Base-by-base conservation (phyloP, 495 filamentous ascomycete species). In the Aspergillus affinis region DNA sequence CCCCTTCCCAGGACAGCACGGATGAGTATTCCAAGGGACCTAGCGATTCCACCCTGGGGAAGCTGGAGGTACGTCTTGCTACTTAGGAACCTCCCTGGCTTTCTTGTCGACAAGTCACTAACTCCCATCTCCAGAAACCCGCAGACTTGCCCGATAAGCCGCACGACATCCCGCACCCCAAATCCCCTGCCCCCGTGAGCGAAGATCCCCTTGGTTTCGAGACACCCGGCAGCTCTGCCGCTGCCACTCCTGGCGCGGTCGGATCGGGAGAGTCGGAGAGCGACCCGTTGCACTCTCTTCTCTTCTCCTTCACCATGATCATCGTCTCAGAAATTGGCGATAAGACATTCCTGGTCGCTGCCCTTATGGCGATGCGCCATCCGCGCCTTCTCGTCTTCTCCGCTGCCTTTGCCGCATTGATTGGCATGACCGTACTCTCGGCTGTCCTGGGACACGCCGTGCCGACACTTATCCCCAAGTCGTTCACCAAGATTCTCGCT, bases 341-440 rank as follows among this genome's bases (percentile, higher is more conserved):
- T 83, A 98, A 98, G 74, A 98, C 94, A 0, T 98, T 98, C 77
- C 82, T 98, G 46, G 91, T 98, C 48, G 94, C 94, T 15, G 94
- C 94, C 23, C 82, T 98, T 20, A 98, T 98, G 94, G 94, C 94
- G 2, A 98, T 98, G 94, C 91, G 96, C 64, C 93, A 98, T 69
- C 89, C 94, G 48, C 90, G 93, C 32, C 72, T 97, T 55, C 81
- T 97, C 13, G 95, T 98, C 47, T 98, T 98, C 77, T 86, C 90
- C 8, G 91, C 94, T 6, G 94, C 94, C n/a, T 91, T 98, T 65
- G 81, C 86, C 61, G 96, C 94, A 21, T 77, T 98, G 54, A 85
- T 96, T 55, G 82, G 86, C 69, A 98, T 98, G 94, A 97, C 95
- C 0, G 83, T 98, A 21, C 83, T 98, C n/a, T 98, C 94, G 7